Evolutionary conservation across 352 stramenopile genomes (phyloP), one percentile per base, ranked within the genome.

Genomic region (Phytophthora constricta): DNA sequence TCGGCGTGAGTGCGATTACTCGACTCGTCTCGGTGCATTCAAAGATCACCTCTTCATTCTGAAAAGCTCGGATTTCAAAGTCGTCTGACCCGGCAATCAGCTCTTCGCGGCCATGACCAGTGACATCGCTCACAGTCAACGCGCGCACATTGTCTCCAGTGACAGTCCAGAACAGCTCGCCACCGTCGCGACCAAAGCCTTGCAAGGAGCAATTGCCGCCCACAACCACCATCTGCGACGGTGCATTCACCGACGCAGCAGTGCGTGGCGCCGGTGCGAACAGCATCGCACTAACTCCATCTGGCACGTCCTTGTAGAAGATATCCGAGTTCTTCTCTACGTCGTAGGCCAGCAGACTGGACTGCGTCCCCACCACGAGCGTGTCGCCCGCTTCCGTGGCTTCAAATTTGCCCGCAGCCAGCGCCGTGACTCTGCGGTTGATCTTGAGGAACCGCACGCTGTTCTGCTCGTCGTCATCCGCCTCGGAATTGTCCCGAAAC

Each of bases 271-370:
- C 72, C 0, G 81, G 74, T 2, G 82, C 82, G 62, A 97, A 92
- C 19, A 90, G 65, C 77, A 96, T 90, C n/a, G 82, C 82, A 70
- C 87, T 91, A 48, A 93, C 86, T 46, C 89, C 89, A 58, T 97
- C 91, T 17, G 82, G 88, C 8, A 96, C 77, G 61, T 96, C 86
- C 59, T 96, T 96, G 78, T 95, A 98, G 74, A 98, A 98, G 19
- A 96, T 92, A 51, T 98, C 93, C 47, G 86, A 90, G 74, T 98
- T 98, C 45, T 96, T 94, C 62, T 98, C 89, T 10, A 98, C 87
- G 61, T 98, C 91, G 76, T 97, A 98, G 5, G 88, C 91, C 17
- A 98, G 69, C 20, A 98, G 59, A 78, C 90, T 98, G 37, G 86
- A 91, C 56, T 96, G 76, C 17, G 90, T 97, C 41, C 92, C 92